Conservation (phyloP, 106 monocot species). For the Cymbidium sinense region DNA sequence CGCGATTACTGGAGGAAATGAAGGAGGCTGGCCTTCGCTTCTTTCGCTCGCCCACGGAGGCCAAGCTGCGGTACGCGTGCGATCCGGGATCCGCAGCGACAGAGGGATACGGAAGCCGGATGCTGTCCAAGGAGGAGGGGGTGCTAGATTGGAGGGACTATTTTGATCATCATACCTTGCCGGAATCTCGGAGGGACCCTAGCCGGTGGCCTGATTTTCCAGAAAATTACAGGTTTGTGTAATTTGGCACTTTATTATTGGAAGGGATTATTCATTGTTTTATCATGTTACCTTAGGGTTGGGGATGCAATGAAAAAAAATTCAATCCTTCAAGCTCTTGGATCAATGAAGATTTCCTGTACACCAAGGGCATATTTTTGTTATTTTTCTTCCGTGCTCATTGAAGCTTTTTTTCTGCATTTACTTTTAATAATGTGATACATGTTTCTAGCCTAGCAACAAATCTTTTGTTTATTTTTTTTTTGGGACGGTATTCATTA, state of each 20-base stretch:
- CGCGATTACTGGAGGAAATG: conserved; percentile 36
- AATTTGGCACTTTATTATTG: not conserved
- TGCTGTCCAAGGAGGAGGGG: conserved; percentile 62
- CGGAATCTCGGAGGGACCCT: conserved; percentile 57
- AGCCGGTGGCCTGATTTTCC: conserved; percentile 64
- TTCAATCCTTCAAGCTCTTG: not conserved
- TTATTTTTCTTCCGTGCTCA: too few species aligned
- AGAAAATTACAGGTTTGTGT: conserved; percentile 55
- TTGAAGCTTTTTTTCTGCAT: too few species aligned
- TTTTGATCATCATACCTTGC: conserved; percentile 90
- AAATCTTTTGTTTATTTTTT: too few species aligned
- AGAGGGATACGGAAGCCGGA: conserved; percentile 87
- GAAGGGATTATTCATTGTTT: not conserved
- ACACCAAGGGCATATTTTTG: too few species aligned
- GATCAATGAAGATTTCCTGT: not conserved
- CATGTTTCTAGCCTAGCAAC: too few species aligned
- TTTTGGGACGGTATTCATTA: too few species aligned
- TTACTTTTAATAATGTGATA: too few species aligned
- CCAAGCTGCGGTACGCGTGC: conserved; percentile 50
- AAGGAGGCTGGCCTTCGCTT: conserved; percentile 41
- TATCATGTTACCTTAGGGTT: too few species aligned
- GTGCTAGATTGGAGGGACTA: conserved; percentile 97
- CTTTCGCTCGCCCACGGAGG: conserved; percentile 43
- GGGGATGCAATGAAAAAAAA: not conserved
- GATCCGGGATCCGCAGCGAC: conserved; percentile 43